A percentile compares a stretch with the other conserved stretches of the same genome.
Evolutionary conservation across 805 yeast species (phyloP).

Genomic region (Yarrowia hollandica): DNA sequence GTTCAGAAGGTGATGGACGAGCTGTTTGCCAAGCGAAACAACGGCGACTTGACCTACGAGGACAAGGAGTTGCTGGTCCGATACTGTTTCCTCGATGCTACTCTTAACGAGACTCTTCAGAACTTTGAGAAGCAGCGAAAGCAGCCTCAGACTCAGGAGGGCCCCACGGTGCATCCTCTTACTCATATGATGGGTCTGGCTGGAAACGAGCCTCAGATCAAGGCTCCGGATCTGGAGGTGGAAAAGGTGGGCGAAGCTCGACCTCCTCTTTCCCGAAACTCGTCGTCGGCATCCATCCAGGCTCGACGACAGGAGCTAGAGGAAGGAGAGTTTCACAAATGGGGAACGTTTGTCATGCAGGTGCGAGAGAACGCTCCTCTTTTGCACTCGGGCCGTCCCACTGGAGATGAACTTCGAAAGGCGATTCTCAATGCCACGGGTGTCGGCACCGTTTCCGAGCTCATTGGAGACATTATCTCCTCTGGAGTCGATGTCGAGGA

Average conservation of each 20-base stretch:
- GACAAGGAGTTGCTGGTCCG: constrained; percentile 77
- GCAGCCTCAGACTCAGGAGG: not conserved
- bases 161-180: constrained; percentile 14
- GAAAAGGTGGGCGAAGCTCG: constrained; percentile 26
- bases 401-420: constrained; percentile 51
- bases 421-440: constrained; percentile 39
- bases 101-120: constrained; percentile 56
- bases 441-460: constrained; percentile 30
- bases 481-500: constrained; percentile 25
- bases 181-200: constrained; percentile 29
- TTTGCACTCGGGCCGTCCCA: constrained; percentile 41
- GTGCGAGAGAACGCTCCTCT: constrained; percentile 39
- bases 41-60: constrained; percentile 56
- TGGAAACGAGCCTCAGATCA: constrained; percentile 8
- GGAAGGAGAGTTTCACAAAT: constrained; percentile 87
- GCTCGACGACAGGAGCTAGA: constrained; percentile 82
- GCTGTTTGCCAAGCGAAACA: constrained; percentile 57
- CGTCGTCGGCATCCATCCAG: constrained; percentile 46
- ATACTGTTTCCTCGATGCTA: constrained; percentile 66
- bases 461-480: constrained; percentile 31
- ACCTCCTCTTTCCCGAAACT: constrained; percentile 33
- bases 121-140: constrained; percentile 31
- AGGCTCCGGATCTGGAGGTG: constrained; percentile 20
- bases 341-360: constrained; percentile 78
- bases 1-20: constrained; percentile 55